Evolutionary conservation across 2,329 filamentous ascomycete species (phyloP), one percentile per base, ranked within the genome.

Genomic region (Stylonectria norvegica): DNA sequence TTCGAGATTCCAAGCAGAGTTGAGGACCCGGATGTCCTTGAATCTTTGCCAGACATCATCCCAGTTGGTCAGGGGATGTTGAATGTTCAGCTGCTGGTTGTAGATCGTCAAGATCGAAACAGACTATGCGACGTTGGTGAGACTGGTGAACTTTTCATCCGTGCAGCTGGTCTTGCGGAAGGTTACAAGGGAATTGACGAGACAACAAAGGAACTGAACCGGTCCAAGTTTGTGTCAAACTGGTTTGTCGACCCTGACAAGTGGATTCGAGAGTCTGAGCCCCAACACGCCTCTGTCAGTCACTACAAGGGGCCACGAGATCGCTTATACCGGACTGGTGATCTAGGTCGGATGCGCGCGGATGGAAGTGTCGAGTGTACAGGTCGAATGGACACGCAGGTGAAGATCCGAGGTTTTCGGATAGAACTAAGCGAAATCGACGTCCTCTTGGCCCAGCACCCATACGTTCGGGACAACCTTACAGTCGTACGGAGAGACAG

Each of bases 11-110:
- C 83, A 1, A 84, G 78, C 57, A 69, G 72, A 19, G 76, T 71
- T 9, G 73, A 81, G 44, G 77, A 89, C 39, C 78, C 86, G 2
- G 50, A 58, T 4, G 57, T 50, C 12, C 55, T 78, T 3, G 70
- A 76, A n/a, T 41, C 39, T 16, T 52, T 77, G 3, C 60, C 58
- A 10, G 86, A 95, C 52, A 83, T 84, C 17, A 83, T 96, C 33
- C 89, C 90, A 4, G 89, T 85, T 15, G 90, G 90, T 9, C 77
- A 75, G 60, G 90, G 91, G 16, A 97, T 96, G 83, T 67, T 86
- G 52, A 80, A 95, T 55, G 90, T 96, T 2, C 90, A 96, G 62
- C 72, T 96, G 22, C 72, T 96, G 2, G 85, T 96, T 3, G 86
- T 96, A 12, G 78, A 88, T 62, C 83, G 81, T 12, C 75, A 80